A percentile compares a stretch with the other conserved stretches of the same genome.
Conservation (phyloP, 305 asterid genomes). For the Solanum aculeatissimum region DNA sequence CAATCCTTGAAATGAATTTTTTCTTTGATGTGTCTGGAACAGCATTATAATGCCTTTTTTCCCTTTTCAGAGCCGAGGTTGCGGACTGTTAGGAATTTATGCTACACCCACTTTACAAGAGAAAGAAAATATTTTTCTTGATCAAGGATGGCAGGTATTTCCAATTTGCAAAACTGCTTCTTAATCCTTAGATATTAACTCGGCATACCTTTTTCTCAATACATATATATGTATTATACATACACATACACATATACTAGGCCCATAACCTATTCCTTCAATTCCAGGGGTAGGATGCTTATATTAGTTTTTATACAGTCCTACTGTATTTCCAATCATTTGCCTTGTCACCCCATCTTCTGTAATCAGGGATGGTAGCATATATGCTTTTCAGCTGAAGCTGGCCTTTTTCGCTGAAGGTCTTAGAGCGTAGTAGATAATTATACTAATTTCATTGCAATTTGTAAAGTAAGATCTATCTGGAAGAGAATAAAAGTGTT, state of each 20-base stretch:
- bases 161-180: background rate
- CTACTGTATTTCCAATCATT: background rate
- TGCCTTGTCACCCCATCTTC: background rate
- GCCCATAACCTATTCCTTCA: background rate
- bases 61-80: slow-evolving; percentile 80
- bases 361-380: background rate
- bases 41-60: slow-evolving; percentile 4
- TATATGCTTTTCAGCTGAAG: background rate
- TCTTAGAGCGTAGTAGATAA: background rate
- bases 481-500: background rate
- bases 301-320: background rate
- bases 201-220: background rate
- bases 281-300: background rate
- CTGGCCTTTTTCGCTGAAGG: background rate
- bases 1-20: background rate
- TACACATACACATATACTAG: background rate
- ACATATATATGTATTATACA: background rate
- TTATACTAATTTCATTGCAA: background rate
- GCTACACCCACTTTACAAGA: slow-evolving; percentile 86
- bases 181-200: background rate
- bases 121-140: slow-evolving; percentile 85
- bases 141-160: slow-evolving; percentile 95
- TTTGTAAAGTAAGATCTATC: background rate
- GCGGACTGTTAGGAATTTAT: slow-evolving; percentile 73
- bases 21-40: background rate